phyloP scores from a whole-genome alignment of 2,329 filamentous ascomycete species.

The Tolypocladium amazonense region DNA sequence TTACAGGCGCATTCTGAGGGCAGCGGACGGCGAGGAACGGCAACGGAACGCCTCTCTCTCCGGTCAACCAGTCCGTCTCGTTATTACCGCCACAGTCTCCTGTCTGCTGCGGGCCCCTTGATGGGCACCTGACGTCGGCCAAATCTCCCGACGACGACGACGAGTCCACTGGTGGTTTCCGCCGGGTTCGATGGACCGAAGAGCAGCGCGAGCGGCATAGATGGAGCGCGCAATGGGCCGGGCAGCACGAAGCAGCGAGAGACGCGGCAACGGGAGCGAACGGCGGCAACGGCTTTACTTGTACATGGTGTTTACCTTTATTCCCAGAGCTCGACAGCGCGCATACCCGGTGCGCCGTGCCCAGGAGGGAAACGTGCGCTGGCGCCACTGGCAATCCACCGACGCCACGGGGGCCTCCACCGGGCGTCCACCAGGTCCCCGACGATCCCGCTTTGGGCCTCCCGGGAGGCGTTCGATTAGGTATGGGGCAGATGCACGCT shows the following conservation, averaged over 20 bases:
- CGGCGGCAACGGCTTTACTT: background rate
- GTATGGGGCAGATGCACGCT: background rate
- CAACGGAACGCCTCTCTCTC: background rate
- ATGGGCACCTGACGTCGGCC: background rate
- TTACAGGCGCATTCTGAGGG: constrained; percentile 8
- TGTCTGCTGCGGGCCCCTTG: background rate
- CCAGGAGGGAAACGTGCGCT: background rate
- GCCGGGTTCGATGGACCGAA: background rate
- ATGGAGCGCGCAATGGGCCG: background rate
- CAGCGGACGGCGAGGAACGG: background rate
- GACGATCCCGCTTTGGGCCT: constrained; percentile 5
- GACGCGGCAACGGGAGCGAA: background rate
- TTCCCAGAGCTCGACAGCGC: background rate
- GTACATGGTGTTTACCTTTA: background rate
- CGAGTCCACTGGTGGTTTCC: background rate
- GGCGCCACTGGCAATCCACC: background rate
- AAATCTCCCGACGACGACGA: background rate
- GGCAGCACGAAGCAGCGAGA: background rate
- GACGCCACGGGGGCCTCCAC: background rate
- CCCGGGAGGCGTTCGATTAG: constrained; percentile 1
- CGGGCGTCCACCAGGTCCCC: background rate
- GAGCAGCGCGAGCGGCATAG: background rate
- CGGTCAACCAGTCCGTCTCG: background rate
- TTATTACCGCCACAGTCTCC: background rate
- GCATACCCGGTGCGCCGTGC: too few relatives aligned